Conservation (phyloP, 1,139 yeast species). For the Yueomyces sp. region DNA sequence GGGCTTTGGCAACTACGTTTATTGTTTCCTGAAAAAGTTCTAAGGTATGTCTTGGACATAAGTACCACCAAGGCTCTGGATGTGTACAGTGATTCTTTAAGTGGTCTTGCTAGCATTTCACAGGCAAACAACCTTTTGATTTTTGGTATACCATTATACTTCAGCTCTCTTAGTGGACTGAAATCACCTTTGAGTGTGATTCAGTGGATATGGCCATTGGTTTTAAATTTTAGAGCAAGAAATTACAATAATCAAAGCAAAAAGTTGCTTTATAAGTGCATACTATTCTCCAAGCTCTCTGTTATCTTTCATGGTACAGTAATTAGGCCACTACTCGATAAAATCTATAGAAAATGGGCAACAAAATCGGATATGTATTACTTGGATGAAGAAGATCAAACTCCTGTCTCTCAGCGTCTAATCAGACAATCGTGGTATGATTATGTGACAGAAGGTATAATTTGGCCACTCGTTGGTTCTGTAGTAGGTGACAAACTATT, state of each 20-base stretch:
- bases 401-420: constrained; percentile 10
- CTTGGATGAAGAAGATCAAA: constrained; percentile 3
- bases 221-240: constrained; percentile 4
- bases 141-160: constrained; percentile 10
- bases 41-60: constrained; percentile 25
- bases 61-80: constrained; percentile 16
- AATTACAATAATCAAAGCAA: constrained; percentile 2
- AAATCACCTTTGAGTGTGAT: constrained; percentile 3
- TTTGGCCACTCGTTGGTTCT: constrained; percentile 9
- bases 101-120: constrained; percentile 11
- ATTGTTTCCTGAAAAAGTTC: constrained; percentile 23
- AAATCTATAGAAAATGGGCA: not conserved
- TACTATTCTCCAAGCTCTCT: constrained; percentile 1
- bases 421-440: constrained; percentile 14
- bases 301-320: not conserved
- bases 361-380: not conserved
- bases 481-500: constrained; percentile 5
- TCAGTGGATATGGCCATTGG: constrained; percentile 6
- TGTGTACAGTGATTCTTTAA: constrained; percentile 10
- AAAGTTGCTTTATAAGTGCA: constrained; percentile 1
- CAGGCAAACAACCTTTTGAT: constrained; percentile 8
- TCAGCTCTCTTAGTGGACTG: constrained; percentile 7
- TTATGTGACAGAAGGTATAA: constrained; percentile 5
- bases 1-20: constrained; percentile 13
- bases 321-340: not conserved